These are phyloP conservation scores for Coemansia sp. DNA, from an alignment of 192 early-diverging fungal species.

Conservation along the genomic window DNA sequence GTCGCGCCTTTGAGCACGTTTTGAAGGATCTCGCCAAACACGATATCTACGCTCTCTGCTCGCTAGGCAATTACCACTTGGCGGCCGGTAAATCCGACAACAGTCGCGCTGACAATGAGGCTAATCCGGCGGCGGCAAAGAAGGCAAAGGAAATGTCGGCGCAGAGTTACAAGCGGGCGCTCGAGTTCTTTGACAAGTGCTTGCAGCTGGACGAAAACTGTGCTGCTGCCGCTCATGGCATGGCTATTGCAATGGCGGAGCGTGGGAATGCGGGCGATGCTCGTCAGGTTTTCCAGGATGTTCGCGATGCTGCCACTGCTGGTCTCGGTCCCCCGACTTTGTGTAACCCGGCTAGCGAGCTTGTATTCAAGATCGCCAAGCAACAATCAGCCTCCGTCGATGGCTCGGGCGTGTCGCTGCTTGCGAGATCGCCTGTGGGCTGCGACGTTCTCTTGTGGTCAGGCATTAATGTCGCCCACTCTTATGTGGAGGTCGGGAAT, in stretches of 20 bases:
- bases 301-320: slow-evolving; percentile 55
- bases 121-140: slow-evolving; percentile 11
- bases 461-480: slow-evolving; percentile 75
- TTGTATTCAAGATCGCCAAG: slow-evolving; percentile 27
- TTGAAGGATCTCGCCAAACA: slow-evolving; percentile 74
- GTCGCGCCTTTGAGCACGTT: slow-evolving; percentile 75
- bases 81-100: slow-evolving; percentile 56
- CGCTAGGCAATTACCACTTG: slow-evolving; percentile 80
- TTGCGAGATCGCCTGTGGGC: slow-evolving; percentile 1
- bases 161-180: slow-evolving; percentile 63
- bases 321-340: slow-evolving; percentile 32
- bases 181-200: slow-evolving; percentile 80
- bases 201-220: slow-evolving; percentile 67
- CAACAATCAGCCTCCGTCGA: background rate
- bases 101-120: background rate
- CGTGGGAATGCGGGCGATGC: slow-evolving; percentile 61
- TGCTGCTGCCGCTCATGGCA: slow-evolving; percentile 79
- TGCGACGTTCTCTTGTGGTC: slow-evolving; percentile 53
- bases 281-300: slow-evolving; percentile 63
- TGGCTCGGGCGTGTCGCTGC: background rate
- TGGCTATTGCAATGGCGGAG: slow-evolving; percentile 83
- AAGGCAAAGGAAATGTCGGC: slow-evolving; percentile 15
- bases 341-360: slow-evolving; percentile 12
- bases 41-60: slow-evolving; percentile 74
- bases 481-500: slow-evolving; percentile 69